Evolutionary conservation across 1,139 yeast species (phyloP), one percentile per base, ranked within the genome.

Genomic region (Sugiyamaella pinicola): DNA sequence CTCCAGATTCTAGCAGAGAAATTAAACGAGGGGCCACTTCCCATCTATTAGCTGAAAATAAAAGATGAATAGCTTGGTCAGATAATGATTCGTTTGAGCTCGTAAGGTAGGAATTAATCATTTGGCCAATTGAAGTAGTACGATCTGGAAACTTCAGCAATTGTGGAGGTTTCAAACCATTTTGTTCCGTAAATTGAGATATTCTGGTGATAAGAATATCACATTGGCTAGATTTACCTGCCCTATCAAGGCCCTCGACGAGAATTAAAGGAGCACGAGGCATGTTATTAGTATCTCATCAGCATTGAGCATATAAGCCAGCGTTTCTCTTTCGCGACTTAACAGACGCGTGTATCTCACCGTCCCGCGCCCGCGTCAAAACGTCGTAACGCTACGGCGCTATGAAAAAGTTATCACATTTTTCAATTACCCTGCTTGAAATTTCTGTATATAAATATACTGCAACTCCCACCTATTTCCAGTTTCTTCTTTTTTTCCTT

Each of bases 41-140:
- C 99, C 99, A 95, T 59, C 99, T 72, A 65, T 95, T 95, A 1
- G 99, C 97, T 62, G 91, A 83, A 69, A 95, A 95, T 37, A 95
- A 73, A 39, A 95, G 74, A 69, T 95, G 99, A 9, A 90, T 84
- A 0, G 96, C 76, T 68, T 89, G 85, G 64, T 69, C 72, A 24
- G 65, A 60, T 35, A 89, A 68, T 10, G 70, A 58, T 24, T 73
- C 78, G 10, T 52, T 35, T 4, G 53, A 40, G 28, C 51, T 53
- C 2, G 82, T 78, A 39, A 95, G 75, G 67, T 91, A 93, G 53
- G 76, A 70, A 69, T 93, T 82, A 64, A 95, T 90, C 61, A 91
- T 72, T 55, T 77, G 65, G 1, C 99, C 99, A 47, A 90, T 84
- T 4, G 78, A 76, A 0, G 99, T 95, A 2, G 85, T 74, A 55